Base-by-base conservation (phyloP, 176 grass and related monocot species). In the Avena sativa region DNA sequence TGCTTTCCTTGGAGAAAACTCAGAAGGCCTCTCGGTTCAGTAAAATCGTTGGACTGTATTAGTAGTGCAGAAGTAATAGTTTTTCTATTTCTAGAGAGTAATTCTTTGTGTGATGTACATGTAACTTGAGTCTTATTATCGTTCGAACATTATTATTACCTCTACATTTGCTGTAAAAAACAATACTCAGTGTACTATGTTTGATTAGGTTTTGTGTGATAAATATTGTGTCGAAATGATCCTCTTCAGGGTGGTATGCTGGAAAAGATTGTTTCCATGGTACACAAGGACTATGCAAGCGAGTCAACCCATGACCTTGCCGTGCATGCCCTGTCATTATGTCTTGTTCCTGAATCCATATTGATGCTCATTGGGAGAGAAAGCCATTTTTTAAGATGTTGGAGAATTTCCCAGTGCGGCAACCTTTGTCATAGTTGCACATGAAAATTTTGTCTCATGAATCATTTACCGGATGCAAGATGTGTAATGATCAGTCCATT, bases 271-370 rank as follows among this genome's bases (percentile, higher is more conserved):
- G 67, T 93, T 49, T 19, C 70, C 57, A 66, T 90, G 30, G 92
- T 98, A 56, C 64, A 92, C 43, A 84, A 72, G 83, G 85, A 85
- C 58, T 71, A 91, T 86, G 58, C 52, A 79, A 78, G 49, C 80
- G 26, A 32, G 71, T 55, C 23, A 57, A 59, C 58, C 12, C 17
- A 83, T 32, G 43, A 88, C 74, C 79, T 88, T 68, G 69, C 12
- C 43, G 52, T 92, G 82, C 89, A 87, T 23, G n/a, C 78, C 7
- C 23, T 23, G 23, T 89, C 95, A 69, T 86, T 91, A 4, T 93
- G 95, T 28, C 92, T 97, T 88, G 93, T 97, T 76, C 91, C 95
- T 38, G 95, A 97, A 87, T 90, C 88, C 89, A 93, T 97, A 89
- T 55, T 95, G 65, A 91, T 48, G 79, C 88, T 97, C 79, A 91